These are phyloP conservation scores for Isabelozyma gotoi DNA, from an alignment of 805 yeast species.

Conservation along the genomic window DNA sequence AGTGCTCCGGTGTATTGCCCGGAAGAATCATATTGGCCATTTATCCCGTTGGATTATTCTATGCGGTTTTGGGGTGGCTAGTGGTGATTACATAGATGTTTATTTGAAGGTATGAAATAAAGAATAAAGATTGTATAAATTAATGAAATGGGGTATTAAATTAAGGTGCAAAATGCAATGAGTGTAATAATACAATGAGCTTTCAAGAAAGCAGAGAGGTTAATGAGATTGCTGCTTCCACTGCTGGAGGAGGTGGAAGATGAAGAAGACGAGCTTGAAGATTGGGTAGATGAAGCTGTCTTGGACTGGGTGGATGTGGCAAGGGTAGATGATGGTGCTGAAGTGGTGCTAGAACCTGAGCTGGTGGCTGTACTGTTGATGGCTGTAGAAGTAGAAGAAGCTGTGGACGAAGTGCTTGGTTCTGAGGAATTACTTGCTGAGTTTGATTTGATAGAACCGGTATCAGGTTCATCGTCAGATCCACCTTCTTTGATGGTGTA, in stretches of 20 bases:
- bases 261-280: neutral
- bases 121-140: no score
- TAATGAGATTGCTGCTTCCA: neutral
- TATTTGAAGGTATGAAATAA: neutral
- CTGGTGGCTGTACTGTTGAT: constrained; percentile 1
- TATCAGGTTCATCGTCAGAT: neutral
- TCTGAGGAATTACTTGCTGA: neutral
- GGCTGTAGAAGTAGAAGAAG: constrained; percentile 1
- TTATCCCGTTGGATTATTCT: constrained; percentile 65
- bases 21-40: constrained; percentile 61
- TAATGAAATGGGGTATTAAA: neutral
- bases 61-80: constrained; percentile 63
- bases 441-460: neutral
- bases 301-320: neutral
- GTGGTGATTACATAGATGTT: constrained; percentile 53
- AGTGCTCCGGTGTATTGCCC: constrained; percentile 64
- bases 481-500: neutral
- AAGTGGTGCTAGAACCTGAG: no score
- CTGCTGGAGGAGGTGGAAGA: neutral
- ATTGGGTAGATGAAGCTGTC: neutral
- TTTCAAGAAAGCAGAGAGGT: constrained; percentile 4
- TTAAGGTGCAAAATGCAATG: neutral
- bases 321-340: neutral
- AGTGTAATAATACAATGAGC: constrained; percentile 5
- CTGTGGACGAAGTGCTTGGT: neutral